Base-by-base conservation (phyloP, 1,284 basidiomycete species). In the Cutaneotrichosporon spelunceum region DNA sequence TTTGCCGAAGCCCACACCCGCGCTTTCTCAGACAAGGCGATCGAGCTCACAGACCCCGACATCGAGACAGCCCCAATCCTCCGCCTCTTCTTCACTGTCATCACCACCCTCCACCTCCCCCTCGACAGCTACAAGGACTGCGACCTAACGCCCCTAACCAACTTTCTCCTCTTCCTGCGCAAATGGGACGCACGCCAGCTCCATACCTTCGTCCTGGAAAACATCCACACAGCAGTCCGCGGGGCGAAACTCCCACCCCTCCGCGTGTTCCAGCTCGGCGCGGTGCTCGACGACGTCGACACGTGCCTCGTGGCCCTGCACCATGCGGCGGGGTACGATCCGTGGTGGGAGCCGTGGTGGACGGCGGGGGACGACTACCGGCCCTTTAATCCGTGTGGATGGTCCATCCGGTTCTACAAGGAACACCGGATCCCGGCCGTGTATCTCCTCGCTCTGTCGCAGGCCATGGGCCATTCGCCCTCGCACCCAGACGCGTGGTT, bases 161-260 rank as follows among this genome's bases (percentile, higher is more conserved):
- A 56, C 44, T 36, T 57, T 19, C 19, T 42, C 36, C 26, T n/a
- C 26, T 57, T 57, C 47, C 48, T 48, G 19, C 19, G 26, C 33
- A 57, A 57, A 36, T 57, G 34, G 47, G 48, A 57, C 3, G 36
- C 33, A 3, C 14, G 6, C 14, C 26, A 21, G 6, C 21, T 39
- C 14, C 23, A 34, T 16, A 13, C 13, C 6, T 24, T 27, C 9
- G 45, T 44, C 0, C 45, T 56, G 5, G 7, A 30, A 3, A 23
- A 2, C 30, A 14, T 56, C n/a, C 29, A 29, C 21, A 21, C 45
- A 4, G 45, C 26, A 4, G 13, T 48, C 3, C 16, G 19, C 4
- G 44, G 21, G 21, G 29, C 29, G 0, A 16, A 21, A 11, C 26
- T 36, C 10, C 23, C 11, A 4, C 14, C 36, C 16, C 26, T 58